Evolutionary conservation across 306 rosid species (phyloP), one percentile per base, ranked within the genome.

Genomic region (Clitoria ternatea): DNA sequence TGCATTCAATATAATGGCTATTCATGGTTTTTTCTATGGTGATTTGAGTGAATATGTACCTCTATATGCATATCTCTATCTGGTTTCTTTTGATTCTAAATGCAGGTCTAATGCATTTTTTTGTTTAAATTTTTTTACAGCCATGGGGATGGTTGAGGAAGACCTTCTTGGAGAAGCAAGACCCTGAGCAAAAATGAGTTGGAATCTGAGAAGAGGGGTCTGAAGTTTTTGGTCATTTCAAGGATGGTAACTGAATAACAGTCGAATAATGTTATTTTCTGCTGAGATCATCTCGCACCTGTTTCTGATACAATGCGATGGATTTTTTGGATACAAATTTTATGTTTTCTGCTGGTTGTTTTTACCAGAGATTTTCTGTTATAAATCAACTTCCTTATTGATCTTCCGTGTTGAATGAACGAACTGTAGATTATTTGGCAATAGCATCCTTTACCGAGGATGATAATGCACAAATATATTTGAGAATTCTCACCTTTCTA

Each of bases 141-240:
- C 96, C 96, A 15, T 87, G 90, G 82, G 86, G 76, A 61, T 92
- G 88, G 89, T 59, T 92, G 62, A 92, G 35, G 88, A 86, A 64
- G 98, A 86, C 93, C 37, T 79, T 86, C 75, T 81, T 90, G 2
- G 89, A 90, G 87, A 90, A 90, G 83, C 91, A 76, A 22, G 83
- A 82, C 57, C 81, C 85, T 0, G 93, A 88, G 71, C 75, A 55
- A 54, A 74, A 83, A 65, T 88, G 85, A 88, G 48, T 29, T 35
- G 64, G 45, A 66, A 50, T 11, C 15, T 70, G 54, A 71, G 75
- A 60, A 9, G 50, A 69, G 9, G 54, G 32, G 47, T 75, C 52
- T 10, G 55, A 74, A 74, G 69, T 66, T 75, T 47, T 82, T 30
- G 64, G 35, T 47, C 35, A 17, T 47, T 59, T 64, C 56, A n/a